A percentile compares a stretch with the other conserved stretches of the same genome.
Conservation (phyloP, 768 basidiomycete species). For the Hirschioporus abietinus region DNA sequence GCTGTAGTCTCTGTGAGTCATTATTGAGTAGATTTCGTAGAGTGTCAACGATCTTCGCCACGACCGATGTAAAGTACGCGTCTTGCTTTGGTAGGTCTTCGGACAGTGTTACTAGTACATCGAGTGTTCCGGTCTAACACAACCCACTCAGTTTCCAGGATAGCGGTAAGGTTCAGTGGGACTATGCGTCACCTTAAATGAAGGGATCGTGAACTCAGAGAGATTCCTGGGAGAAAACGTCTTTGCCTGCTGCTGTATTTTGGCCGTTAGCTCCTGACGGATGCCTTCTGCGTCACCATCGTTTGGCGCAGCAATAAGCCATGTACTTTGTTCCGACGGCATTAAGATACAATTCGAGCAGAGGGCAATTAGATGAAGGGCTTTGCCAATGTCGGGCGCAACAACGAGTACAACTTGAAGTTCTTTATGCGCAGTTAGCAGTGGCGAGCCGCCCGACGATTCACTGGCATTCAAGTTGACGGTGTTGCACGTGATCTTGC, state of each 20-base stretch:
- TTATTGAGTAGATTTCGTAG: slow-evolving; percentile 88
- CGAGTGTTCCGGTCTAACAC: slow-evolving; percentile 85
- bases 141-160: background rate
- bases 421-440: slow-evolving; percentile 28
- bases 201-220: slow-evolving; percentile 68
- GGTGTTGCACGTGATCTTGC: background rate
- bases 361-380: background rate
- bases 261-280: slow-evolving; percentile 57
- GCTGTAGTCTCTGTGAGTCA: slow-evolving; percentile 67
- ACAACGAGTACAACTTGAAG: background rate
- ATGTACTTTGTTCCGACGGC: slow-evolving; percentile 96
- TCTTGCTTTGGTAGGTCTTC: slow-evolving; percentile 94
- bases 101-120: slow-evolving; percentile 80
- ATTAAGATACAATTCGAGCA: slow-evolving; percentile 32
- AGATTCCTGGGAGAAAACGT: slow-evolving; percentile 40
- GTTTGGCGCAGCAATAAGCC: slow-evolving; percentile 83
- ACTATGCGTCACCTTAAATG: slow-evolving; percentile 71
- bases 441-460: slow-evolving; percentile 19
- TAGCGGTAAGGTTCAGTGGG: background rate
- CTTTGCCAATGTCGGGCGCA: background rate
- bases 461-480: background rate
- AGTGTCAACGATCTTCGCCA: slow-evolving; percentile 93
- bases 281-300: slow-evolving; percentile 81
- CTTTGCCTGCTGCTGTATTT: slow-evolving; percentile 56
- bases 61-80: slow-evolving; percentile 74